These are phyloP conservation scores for Neurospora terricola DNA, from an alignment of 495 filamentous ascomycete species.

Conservation along the genomic window DNA sequence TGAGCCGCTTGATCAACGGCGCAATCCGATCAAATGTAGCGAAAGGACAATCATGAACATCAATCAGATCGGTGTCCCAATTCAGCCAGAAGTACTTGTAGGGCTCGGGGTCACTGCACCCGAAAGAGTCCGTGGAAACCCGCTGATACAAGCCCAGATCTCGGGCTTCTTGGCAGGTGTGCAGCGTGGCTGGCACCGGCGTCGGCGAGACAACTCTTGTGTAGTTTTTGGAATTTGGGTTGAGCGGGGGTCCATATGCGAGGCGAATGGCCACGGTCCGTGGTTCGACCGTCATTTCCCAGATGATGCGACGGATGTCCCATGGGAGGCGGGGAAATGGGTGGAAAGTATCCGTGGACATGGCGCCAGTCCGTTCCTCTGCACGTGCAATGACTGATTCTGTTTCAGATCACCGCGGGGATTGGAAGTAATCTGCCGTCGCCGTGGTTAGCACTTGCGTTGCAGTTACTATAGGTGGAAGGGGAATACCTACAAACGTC, in stretches of 20 bases:
- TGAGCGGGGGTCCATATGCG: not conserved
- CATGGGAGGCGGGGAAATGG: not conserved
- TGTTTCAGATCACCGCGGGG: no score
- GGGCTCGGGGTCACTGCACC: not conserved
- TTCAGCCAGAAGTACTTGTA: not conserved
- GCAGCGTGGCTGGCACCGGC: conserved; percentile 13
- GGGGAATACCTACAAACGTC: no score
- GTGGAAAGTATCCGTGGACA: not conserved
- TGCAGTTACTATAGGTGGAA: no score
- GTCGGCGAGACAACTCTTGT: conserved; percentile 6
- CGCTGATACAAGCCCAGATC: not conserved
- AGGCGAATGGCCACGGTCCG: not conserved
- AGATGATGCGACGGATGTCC: not conserved
- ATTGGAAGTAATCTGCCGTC: no score
- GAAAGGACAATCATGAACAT: not conserved
- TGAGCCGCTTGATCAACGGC: not conserved
- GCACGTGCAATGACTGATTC: no score
- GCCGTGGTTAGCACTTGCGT: no score
- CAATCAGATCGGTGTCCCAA: not conserved
- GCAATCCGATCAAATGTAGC: not conserved
- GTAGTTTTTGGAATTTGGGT: not conserved
- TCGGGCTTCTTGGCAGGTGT: conserved; percentile 16
- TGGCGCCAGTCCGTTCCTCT: not conserved
- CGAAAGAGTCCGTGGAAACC: not conserved
- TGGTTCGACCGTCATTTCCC: not conserved